These are phyloP conservation scores for Ajuga reptans DNA, from an alignment of 305 asterid species.

Conservation along the genomic window DNA sequence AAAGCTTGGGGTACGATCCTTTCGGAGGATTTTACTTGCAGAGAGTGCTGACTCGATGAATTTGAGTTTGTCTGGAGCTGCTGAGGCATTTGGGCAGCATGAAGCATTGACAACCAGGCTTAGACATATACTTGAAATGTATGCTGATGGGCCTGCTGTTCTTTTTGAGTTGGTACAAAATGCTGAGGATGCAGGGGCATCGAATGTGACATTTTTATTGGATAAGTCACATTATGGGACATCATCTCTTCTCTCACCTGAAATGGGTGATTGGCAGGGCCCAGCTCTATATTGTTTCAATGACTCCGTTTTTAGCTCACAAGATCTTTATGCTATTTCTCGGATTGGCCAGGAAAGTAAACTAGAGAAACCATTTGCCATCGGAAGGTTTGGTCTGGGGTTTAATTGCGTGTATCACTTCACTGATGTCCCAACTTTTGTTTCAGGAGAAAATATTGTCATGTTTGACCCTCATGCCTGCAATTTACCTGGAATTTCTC, in stretches of 20 bases:
- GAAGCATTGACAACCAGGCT: conserved; percentile 95
- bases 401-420: conserved; percentile 93
- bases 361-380: conserved; percentile 93
- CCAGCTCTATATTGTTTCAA: conserved; percentile 96
- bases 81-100: conserved; percentile 99
- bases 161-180: conserved; percentile 94
- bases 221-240: conserved; percentile 92
- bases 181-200: conserved; percentile 98
- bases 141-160: conserved; percentile 94
- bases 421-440: conserved; percentile 88
- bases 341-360: conserved; percentile 98
- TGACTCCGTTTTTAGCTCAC: conserved; percentile 88
- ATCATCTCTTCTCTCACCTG: conserved; percentile 93
- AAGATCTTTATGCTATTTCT: conserved; percentile 92
- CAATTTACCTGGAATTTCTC: conserved; percentile 92
- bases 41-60: conserved; percentile 98
- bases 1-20: conserved; percentile 91
- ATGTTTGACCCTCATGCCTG: conserved; percentile 98
- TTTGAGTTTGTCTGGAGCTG: conserved; percentile 93
- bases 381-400: conserved; percentile 97
- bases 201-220: conserved; percentile 71
- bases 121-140: conserved; percentile 95
- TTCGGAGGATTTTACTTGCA: conserved; percentile 84
- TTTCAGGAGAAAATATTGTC: conserved; percentile 92
- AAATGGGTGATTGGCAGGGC: conserved; percentile 99